phyloP scores from a whole-genome alignment of 805 yeast genomes.

The Candida rishiriensis region DNA sequence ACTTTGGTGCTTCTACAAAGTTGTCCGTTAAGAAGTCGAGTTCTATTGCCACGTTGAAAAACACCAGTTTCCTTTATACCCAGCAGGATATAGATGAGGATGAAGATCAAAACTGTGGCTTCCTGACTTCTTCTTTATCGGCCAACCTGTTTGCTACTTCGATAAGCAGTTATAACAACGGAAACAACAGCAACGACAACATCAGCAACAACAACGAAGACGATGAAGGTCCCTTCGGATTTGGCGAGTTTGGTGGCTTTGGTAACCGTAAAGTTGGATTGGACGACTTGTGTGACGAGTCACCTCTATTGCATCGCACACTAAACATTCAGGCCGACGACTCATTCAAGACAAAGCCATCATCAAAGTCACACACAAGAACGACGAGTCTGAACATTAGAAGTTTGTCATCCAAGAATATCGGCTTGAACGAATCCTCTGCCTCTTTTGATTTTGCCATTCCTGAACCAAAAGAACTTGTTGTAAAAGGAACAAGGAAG shows the following conservation, averaged over 20 bases:
- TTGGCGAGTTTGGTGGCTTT: conserved; percentile 25
- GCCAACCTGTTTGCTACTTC: not conserved
- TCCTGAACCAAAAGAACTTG: not conserved
- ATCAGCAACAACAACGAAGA: not conserved
- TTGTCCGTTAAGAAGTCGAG: not conserved
- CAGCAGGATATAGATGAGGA: not conserved
- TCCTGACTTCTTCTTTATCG: not conserved
- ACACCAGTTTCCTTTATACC: conserved; percentile 1
- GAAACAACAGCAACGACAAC: not conserved
- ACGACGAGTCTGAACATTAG: not conserved
- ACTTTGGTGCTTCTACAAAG: conserved; percentile 19
- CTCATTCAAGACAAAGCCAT: not conserved
- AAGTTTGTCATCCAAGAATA: not conserved
- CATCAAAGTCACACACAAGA: not conserved
- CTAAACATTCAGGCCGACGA: conserved; percentile 2
- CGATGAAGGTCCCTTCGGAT: not conserved
- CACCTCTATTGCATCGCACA: conserved; percentile 15
- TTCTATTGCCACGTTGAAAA: conserved; percentile 4
- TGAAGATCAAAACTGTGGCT: not conserved
- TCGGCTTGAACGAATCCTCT: not conserved
- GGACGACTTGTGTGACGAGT: conserved; percentile 22
- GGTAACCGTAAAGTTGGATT: conserved; percentile 20
- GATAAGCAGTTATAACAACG: not conserved
- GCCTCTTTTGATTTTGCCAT: not conserved
- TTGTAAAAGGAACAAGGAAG: no score